A percentile compares a stretch with the other conserved stretches of the same genome.
phyloP scores from a whole-genome alignment of 2,329 filamentous ascomycete genomes.

The Daldinia sp. region DNA sequence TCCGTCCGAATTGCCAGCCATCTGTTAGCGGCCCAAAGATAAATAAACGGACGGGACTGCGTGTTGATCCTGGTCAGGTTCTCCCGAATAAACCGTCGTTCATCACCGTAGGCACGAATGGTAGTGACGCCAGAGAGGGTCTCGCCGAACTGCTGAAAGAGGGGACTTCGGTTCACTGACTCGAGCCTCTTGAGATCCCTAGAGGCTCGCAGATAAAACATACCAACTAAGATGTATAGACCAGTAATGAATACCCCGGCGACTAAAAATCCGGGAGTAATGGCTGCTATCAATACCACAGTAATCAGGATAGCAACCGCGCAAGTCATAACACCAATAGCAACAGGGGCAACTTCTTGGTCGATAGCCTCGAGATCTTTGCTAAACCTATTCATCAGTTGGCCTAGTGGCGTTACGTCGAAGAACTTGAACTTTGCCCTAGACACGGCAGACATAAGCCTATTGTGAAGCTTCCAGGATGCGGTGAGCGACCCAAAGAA shows the following conservation, averaged over 20 bases:
- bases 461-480: slow-evolving; percentile 84
- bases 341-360: slow-evolving; percentile 93
- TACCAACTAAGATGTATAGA: slow-evolving; percentile 84
- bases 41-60: slow-evolving; percentile 93
- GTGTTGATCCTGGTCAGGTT: slow-evolving; percentile 90
- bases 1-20: slow-evolving; percentile 97
- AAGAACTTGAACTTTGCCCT: slow-evolving; percentile 98
- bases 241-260: slow-evolving; percentile 86
- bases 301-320: slow-evolving; percentile 81
- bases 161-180: slow-evolving; percentile 90
- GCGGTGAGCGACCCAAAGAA: slow-evolving; percentile 93
- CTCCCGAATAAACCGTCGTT: slow-evolving; percentile 91
- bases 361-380: slow-evolving; percentile 96
- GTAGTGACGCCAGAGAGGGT: slow-evolving; percentile 95
- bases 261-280: slow-evolving; percentile 91
- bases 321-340: slow-evolving; percentile 79
- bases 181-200: slow-evolving; percentile 95
- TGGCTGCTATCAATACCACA: slow-evolving; percentile 84
- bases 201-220: slow-evolving; percentile 92
- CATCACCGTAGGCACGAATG: slow-evolving; percentile 95
- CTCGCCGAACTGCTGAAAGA: slow-evolving; percentile 98
- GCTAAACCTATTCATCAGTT: slow-evolving; percentile 98
- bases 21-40: slow-evolving; percentile 94
- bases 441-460: slow-evolving; percentile 81
- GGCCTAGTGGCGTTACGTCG: slow-evolving; percentile 92